phyloP scores from a whole-genome alignment of 2,329 filamentous ascomycete genomes.

The Colletotrichum brevisporum region DNA sequence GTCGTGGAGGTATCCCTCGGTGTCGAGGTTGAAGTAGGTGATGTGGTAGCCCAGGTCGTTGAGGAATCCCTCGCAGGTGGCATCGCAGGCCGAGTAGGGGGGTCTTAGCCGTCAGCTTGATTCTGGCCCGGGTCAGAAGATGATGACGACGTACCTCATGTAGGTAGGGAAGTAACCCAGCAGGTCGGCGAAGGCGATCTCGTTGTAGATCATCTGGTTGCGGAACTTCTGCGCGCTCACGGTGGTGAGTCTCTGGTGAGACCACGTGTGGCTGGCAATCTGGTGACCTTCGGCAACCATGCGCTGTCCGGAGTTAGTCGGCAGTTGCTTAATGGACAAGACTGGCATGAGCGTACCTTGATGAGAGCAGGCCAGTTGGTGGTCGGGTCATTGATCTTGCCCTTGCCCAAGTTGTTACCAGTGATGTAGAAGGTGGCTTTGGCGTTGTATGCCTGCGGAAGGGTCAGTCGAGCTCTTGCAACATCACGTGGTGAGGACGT shows the following conservation, averaged over 20 bases:
- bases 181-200: conserved; percentile 69
- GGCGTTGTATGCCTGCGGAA: conserved; percentile 63
- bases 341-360: conserved; percentile 46
- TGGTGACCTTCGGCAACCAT: conserved; percentile 71
- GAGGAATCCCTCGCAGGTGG: conserved; percentile 34
- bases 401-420: conserved; percentile 58
- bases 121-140: background rate
- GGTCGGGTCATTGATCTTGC: conserved; percentile 63
- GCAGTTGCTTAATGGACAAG: background rate
- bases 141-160: conserved; percentile 51
- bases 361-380: conserved; percentile 54
- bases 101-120: conserved; percentile 44
- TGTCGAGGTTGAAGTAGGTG: conserved; percentile 55
- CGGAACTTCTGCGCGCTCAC: conserved; percentile 47
- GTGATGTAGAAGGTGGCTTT: conserved; percentile 76
- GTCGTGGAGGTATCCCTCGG: conserved; percentile 52
- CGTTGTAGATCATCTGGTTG: conserved; percentile 66
- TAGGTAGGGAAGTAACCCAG: conserved; percentile 70
- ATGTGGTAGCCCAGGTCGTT: conserved; percentile 53
- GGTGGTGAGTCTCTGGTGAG: conserved; percentile 51
- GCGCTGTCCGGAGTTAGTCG: conserved; percentile 47
- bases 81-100: conserved; percentile 60
- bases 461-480: background rate
- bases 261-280: conserved; percentile 71
- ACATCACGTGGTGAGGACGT: conserved; percentile 42